Evolutionary conservation across 345 rosid species (phyloP).

Genomic region (Linum usitatissimum): DNA sequence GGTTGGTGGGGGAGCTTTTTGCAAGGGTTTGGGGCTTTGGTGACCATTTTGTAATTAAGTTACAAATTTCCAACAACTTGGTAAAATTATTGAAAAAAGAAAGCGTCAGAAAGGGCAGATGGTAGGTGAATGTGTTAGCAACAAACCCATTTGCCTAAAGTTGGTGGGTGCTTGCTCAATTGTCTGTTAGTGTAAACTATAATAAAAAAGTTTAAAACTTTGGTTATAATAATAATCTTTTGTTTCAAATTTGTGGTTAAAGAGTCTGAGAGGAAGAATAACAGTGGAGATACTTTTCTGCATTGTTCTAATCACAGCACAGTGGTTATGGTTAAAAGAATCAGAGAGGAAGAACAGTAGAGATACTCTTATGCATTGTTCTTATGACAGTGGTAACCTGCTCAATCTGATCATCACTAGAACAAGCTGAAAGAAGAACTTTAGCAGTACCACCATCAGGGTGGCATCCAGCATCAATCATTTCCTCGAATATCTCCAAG

Average conservation of each 20-base stretch:
- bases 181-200: neutral
- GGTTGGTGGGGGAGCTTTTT: neutral
- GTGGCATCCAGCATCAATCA: constrained; percentile 73
- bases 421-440: constrained; percentile 73
- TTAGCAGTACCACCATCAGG: constrained; percentile 89
- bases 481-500: constrained; percentile 22
- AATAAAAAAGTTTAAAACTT: too few relatives aligned
- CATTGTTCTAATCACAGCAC: too few relatives aligned
- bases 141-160: constrained; percentile 18
- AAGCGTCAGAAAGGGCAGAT: neutral
- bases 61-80: neutral
- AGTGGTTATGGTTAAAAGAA: too few relatives aligned
- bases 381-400: constrained; percentile 70
- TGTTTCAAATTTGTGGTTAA: too few relatives aligned
- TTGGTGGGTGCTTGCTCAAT: constrained; percentile 12
- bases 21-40: constrained; percentile 5
- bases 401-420: constrained; percentile 60
- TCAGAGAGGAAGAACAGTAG: constrained; percentile 31
- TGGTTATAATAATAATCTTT: too few relatives aligned
- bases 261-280: too few relatives aligned
- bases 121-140: constrained; percentile 21
- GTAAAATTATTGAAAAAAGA: neutral
- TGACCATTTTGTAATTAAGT: neutral
- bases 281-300: too few relatives aligned
- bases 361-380: constrained; percentile 55